Conservation (phyloP, 2,329 filamentous ascomycete genomes). For the Fusarium oxysporum region DNA sequence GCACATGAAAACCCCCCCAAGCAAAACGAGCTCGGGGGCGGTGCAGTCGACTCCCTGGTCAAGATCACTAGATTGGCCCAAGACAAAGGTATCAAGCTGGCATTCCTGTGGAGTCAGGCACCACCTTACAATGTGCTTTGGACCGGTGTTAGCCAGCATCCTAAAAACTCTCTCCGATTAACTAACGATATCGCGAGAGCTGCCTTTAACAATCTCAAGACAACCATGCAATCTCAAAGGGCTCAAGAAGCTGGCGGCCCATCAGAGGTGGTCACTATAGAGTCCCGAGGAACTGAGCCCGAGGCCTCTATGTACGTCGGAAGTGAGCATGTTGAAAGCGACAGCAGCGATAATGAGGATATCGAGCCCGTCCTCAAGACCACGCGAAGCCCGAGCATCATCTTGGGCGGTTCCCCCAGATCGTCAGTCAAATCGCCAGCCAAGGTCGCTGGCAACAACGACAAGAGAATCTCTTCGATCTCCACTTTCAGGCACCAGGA, state of each 20-base stretch:
- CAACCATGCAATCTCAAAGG: neutral
- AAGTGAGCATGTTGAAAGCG: neutral
- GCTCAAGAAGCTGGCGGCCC: neutral
- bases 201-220: neutral
- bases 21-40: neutral
- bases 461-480: neutral
- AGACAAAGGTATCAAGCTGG: neutral
- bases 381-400: neutral
- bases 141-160: neutral
- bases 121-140: neutral
- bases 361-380: fast-evolving
- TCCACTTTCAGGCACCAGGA: neutral
- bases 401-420: neutral
- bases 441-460: neutral
- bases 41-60: neutral
- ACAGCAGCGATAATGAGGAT: neutral
- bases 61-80: neutral
- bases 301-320: neutral
- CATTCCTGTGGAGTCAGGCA: neutral
- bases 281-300: neutral
- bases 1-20: neutral
- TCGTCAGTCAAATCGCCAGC: neutral
- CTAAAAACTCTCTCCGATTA: neutral
- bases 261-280: neutral
- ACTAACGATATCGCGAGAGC: fast-evolving